Evolutionary conservation across 176 grass and related monocot genomes (phyloP), one percentile per base, ranked within the genome.

Genomic region (Aegilops tauschii): DNA sequence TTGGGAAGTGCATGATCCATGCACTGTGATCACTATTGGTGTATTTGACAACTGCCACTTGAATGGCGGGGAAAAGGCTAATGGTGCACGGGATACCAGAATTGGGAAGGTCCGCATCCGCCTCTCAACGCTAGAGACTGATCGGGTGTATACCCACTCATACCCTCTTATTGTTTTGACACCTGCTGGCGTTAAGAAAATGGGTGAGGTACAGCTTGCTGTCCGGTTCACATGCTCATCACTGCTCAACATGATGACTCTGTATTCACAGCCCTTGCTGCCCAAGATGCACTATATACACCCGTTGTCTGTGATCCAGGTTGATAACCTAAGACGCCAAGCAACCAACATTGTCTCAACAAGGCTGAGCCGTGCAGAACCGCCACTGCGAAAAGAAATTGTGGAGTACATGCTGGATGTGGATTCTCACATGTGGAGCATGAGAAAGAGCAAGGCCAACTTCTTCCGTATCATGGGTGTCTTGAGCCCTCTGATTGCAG

Each of bases 351-450:
- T 90, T 72, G 92, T 93, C 25, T 93, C 92, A 21, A 91, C 89
- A 63, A 91, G 92, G 86, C 78, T 93, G 83, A 80, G 92, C 39
- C 86, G 92, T 54, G 92, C 92, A 73, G 92, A 93, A 58, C 92
- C 89, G 1, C 92, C 92, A 0, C 25, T 93, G 80, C 84, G 92
- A 4, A 93, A 91, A 84, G 92, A 93, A 79, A 90, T 93, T 36
- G 92, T 93, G 69, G 92, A 93, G 40, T 93, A 93, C 77, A 93
- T 93, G 92, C 82, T 93, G 63, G 92, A 93, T n/a, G 88, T 93
- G 74, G 92, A 87, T 82, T 93, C 86, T 6, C 92, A 93, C 79
- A 93, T 91, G 92, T 93, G 92, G 92, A 93, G 92, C 79, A 93
- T 93, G 92, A 54, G 92, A 76, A 93, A 87, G 86, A 93, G 92